Evolutionary conservation across 164 flowering plant species (phyloP), one percentile per base, ranked within the genome.

Genomic region (Dillenia turbinata): DNA sequence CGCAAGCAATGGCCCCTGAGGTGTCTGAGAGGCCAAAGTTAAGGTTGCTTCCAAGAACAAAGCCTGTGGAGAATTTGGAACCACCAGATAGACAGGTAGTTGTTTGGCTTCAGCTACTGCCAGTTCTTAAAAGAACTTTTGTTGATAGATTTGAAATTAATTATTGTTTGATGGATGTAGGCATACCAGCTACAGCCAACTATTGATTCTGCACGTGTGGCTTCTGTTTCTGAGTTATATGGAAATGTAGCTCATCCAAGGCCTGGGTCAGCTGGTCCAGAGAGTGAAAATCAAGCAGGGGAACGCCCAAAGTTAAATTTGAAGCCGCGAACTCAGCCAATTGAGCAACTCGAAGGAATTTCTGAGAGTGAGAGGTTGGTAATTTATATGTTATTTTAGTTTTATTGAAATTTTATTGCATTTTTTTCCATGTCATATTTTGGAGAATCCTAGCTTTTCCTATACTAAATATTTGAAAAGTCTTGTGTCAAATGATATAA

Each of bases 301-400:
- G 92, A 85, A 64, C 87, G 94, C 10, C 94, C 91, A 45, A 95
- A 83, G 63, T 75, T 88, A 79, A 84, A 83, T 67, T 65, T 95
- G 47, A 88, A 88, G 81, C 92, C 96, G 0, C 79, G 93, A 14
- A 71, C 88, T 24, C 96, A 85, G 72, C 79, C 83, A 51, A 60
- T 70, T 65, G 89, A 86, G 51, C 78, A 74, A 67, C 40, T 53
- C 13, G 86, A 72, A 55, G 81, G 49, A 58, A 81, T 22, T 51
- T 62, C 57, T 55, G 87, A 79, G 63, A 78, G 64, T 60, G 86
- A 72, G 60, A 85, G 97, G 96, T 91, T 12, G 24, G 87, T 69
- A 59, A 44, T 33, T 33, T 0, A 33, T 33, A 33, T 33, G 40
- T 33, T 33, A 33, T 33, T 5, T 33, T 33, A 14, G 3, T 57